phyloP scores from a whole-genome alignment of 805 yeast genomes.

The Nakazawaea sp. region DNA sequence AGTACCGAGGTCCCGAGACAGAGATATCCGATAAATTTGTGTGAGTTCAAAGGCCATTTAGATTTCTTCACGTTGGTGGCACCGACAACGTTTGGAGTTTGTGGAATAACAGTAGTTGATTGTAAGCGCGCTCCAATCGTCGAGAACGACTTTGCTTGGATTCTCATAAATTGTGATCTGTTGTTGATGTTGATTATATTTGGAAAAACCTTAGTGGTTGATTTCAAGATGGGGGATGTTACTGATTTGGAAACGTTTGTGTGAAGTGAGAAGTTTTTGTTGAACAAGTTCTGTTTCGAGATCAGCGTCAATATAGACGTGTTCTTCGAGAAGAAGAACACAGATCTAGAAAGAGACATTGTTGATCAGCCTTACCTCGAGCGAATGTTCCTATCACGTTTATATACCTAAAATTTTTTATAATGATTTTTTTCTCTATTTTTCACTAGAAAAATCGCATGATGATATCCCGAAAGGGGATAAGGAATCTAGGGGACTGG shows the following conservation, averaged over 20 bases:
- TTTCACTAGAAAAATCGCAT: no score
- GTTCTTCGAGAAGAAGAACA: conserved; percentile 55
- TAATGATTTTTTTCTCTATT: no score
- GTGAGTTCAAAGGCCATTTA: conserved; percentile 36
- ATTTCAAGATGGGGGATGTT: background rate
- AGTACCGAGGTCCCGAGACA: conserved; percentile 79
- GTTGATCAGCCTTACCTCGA: no score
- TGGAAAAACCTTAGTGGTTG: conserved; percentile 2
- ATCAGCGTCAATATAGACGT: conserved; percentile 25
- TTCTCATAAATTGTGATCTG: conserved; percentile 10
- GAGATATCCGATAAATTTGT: conserved; percentile 76
- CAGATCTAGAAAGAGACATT: conserved; percentile 38
- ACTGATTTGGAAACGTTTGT: background rate
- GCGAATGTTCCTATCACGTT: no score
- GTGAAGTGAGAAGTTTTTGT: background rate
- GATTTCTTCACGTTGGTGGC: conserved; percentile 13
- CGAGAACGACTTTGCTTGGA: background rate
- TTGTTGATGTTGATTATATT: conserved; percentile 7
- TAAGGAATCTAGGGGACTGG: no score
- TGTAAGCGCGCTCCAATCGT: background rate
- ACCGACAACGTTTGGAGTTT: background rate
- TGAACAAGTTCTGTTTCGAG: background rate
- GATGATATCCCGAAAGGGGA: no score
- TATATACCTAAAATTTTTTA: no score
- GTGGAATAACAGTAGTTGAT: background rate